Percentiles rank a stretch among this genome's conserved stretches.
Evolutionary conservation across 1,284 basidiomycete species (phyloP).

Genomic region (Ustilago bromivora): DNA sequence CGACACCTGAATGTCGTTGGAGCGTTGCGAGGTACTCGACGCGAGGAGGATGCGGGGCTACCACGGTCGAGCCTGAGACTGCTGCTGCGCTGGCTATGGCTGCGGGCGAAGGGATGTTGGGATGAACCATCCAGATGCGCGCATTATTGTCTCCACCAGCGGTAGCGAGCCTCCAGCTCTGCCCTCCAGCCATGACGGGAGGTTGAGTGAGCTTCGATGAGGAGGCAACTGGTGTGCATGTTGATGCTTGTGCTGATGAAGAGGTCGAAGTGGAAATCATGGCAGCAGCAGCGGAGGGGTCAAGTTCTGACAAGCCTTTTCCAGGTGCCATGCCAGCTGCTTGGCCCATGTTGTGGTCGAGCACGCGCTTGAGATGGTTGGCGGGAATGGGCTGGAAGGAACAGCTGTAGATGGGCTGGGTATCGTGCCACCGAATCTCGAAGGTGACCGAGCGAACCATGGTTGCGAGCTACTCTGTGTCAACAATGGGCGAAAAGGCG

Average conservation of each 20-base stretch:
- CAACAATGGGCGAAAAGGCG: neutral
- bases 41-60: conserved; percentile 74
- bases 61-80: conserved; percentile 75
- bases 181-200: conserved; percentile 69
- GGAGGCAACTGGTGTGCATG: conserved; percentile 27
- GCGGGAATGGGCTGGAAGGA: conserved; percentile 65
- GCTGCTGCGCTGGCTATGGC: conserved; percentile 74
- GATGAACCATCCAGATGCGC: conserved; percentile 72
- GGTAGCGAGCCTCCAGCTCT: conserved; percentile 88
- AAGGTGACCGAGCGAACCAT: conserved; percentile 69
- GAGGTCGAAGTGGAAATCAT: conserved; percentile 11
- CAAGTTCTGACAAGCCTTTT: conserved; percentile 49
- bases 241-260: conserved; percentile 11
- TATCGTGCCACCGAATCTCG: conserved; percentile 69
- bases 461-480: conserved; percentile 12
- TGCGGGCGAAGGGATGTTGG: conserved; percentile 69
- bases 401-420: conserved; percentile 68
- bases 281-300: conserved; percentile 22
- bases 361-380: conserved; percentile 58
- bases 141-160: conserved; percentile 98
- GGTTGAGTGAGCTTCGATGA: conserved; percentile 46
- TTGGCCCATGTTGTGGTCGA: conserved; percentile 67
- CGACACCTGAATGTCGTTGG: conserved; percentile 89
- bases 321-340: conserved; percentile 64
- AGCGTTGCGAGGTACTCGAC: conserved; percentile 96